Evolutionary conservation across 805 yeast genomes (phyloP).

Genomic region (Starmerella kuoi): DNA sequence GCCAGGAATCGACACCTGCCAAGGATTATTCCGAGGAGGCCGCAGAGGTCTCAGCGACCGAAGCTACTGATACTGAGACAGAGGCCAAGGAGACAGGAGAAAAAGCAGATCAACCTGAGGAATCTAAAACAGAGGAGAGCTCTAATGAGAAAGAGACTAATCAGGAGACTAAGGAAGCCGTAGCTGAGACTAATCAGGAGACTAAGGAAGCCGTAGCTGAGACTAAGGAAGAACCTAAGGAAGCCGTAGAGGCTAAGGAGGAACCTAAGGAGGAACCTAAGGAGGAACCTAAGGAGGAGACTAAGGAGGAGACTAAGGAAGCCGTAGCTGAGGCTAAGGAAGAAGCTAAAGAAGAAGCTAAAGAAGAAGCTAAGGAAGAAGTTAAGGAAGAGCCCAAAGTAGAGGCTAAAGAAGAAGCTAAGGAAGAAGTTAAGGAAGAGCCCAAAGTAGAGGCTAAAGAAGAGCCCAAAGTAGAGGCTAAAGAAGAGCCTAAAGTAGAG

Average conservation of each 20-base stretch:
- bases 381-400: neutral
- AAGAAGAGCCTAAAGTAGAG: neutral
- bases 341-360: neutral
- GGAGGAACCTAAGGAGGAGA: constrained; percentile 5
- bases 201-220: neutral
- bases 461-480: constrained; percentile 5
- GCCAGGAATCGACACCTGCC: constrained; percentile 26
- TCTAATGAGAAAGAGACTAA: constrained; percentile 13
- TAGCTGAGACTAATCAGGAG: neutral
- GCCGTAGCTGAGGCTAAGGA: constrained; percentile 1
- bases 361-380: neutral
- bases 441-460: constrained; percentile 2
- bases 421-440: neutral
- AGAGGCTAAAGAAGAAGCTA: neutral
- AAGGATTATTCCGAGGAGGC: constrained; percentile 8
- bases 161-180: constrained; percentile 6
- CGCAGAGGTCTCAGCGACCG: neutral
- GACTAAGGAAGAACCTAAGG: neutral
- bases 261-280: constrained; percentile 13
- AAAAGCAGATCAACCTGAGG: neutral
- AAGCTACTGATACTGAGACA: neutral
- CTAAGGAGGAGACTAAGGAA: constrained; percentile 7
- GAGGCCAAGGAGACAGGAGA: constrained; percentile 11
- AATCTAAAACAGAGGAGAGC: constrained; percentile 11
- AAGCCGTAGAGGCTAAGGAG: constrained; percentile 13